Evolutionary conservation across 495 filamentous ascomycete species (phyloP).

Genomic region (Daldinia caldariorum): DNA sequence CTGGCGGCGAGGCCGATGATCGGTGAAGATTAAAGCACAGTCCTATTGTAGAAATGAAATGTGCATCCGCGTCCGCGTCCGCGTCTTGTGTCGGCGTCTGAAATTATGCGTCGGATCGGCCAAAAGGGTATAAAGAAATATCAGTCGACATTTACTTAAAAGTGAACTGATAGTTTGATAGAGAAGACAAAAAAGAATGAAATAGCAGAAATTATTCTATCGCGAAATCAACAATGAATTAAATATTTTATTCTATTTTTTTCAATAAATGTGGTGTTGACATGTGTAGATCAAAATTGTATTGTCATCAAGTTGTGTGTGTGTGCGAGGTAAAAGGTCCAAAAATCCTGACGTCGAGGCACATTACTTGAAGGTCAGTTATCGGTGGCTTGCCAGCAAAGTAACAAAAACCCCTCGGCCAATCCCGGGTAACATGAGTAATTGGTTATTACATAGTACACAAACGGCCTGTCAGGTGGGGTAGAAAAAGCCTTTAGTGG

Average conservation of each 20-base stretch:
- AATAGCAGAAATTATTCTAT: background rate
- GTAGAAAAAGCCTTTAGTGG: constrained; percentile 10
- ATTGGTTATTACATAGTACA: constrained; percentile 22
- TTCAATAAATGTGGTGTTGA: constrained; percentile 13
- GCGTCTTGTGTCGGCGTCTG: no score
- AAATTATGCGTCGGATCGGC: constrained; percentile 7
- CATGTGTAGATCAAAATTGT: constrained; percentile 15
- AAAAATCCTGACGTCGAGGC: constrained; percentile 43
- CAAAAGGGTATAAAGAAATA: background rate
- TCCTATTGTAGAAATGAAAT: constrained; percentile 10
- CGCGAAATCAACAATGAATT: constrained; percentile 10
- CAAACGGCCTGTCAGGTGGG: background rate
- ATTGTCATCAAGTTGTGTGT: constrained; percentile 5
- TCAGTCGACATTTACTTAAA: background rate
- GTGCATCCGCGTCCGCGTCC: background rate
- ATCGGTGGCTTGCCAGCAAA: background rate
- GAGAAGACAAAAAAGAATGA: constrained; percentile 6
- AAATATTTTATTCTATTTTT: constrained; percentile 12
- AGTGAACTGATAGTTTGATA: no score
- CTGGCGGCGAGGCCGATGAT: background rate
- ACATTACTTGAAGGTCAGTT: constrained; percentile 3
- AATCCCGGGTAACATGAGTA: constrained; percentile 46
- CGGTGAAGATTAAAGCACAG: constrained; percentile 2
- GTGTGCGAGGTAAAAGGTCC: constrained; percentile 31
- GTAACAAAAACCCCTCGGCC: constrained; percentile 38